These are phyloP conservation scores for Fraxinus pennsylvanica DNA, from an alignment of 257 asterid species.

Conservation along the genomic window DNA sequence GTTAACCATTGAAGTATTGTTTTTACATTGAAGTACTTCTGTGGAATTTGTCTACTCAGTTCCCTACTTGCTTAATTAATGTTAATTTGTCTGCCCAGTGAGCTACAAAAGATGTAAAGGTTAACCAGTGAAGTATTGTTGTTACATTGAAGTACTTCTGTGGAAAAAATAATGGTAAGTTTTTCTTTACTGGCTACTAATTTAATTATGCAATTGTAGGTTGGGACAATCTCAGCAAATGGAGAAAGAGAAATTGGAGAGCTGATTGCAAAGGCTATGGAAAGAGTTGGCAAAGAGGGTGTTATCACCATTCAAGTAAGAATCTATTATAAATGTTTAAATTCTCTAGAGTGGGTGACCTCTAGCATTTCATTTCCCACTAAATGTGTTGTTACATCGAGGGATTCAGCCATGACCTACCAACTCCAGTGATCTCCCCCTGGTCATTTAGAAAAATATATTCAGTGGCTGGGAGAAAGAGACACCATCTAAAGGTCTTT, in stretches of 20 bases:
- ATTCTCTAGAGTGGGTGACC: neutral
- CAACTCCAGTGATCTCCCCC: neutral
- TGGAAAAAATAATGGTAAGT: neutral
- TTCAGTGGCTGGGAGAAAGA: neutral
- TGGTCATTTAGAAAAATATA: neutral
- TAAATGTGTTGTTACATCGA: neutral
- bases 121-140: neutral
- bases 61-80: neutral
- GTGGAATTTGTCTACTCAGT: conserved; percentile 30
- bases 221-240: conserved; percentile 90
- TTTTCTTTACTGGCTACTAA: neutral
- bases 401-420: neutral
- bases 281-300: conserved; percentile 96
- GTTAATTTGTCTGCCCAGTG: neutral
- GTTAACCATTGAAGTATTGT: neutral
- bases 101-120: neutral
- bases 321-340: neutral
- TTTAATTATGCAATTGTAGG: conserved; percentile 43
- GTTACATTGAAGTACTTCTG: neutral
- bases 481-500: neutral
- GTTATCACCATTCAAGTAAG: conserved; percentile 94
- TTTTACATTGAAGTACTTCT: neutral
- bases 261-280: conserved; percentile 97
- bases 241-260: conserved; percentile 95
- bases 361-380: neutral